Percentiles rank a stretch among this genome's conserved stretches.
These are phyloP conservation scores for Colletotrichum theobromicola DNA, from an alignment of 2,329 filamentous ascomycete species.

Conservation along the genomic window DNA sequence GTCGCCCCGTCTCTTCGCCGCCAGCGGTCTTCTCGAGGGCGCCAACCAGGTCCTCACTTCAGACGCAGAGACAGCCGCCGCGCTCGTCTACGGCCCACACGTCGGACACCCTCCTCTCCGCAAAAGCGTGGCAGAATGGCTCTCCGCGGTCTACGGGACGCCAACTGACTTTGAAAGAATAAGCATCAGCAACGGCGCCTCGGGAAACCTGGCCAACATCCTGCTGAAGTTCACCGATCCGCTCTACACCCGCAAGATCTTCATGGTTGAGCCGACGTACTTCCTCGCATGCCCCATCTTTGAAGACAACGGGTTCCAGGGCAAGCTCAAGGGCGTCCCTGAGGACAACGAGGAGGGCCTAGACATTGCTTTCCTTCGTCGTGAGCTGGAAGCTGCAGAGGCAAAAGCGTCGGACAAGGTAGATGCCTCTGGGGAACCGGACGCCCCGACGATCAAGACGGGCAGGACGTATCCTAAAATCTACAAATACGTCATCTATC, in stretches of 20 bases:
- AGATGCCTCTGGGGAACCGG: fast-evolving
- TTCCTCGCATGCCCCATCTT: slow-evolving; percentile 83
- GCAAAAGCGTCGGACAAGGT: background rate
- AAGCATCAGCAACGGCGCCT: slow-evolving; percentile 83
- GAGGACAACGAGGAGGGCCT: slow-evolving; percentile 77
- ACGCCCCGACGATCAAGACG: background rate
- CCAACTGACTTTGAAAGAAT: slow-evolving; percentile 62
- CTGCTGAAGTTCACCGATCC: slow-evolving; percentile 84
- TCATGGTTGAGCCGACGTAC: slow-evolving; percentile 84
- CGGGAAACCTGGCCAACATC: slow-evolving; percentile 79
- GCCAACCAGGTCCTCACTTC: slow-evolving; percentile 65
- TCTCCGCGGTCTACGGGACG: slow-evolving; percentile 63
- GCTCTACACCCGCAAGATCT: slow-evolving; percentile 73
- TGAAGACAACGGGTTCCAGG: slow-evolving; percentile 76
- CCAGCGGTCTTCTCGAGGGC: slow-evolving; percentile 65
- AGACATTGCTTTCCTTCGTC: slow-evolving; percentile 65
- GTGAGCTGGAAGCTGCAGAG: slow-evolving; percentile 11
- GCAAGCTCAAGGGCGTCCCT: slow-evolving; percentile 70
- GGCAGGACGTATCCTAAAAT: slow-evolving; percentile 60
- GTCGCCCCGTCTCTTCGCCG: slow-evolving; percentile 67
- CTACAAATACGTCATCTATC: slow-evolving; percentile 88
- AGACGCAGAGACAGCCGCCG: slow-evolving; percentile 61
- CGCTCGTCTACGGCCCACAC: slow-evolving; percentile 80
- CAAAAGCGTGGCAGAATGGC: slow-evolving; percentile 71
- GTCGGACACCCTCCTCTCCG: slow-evolving; percentile 73